Evolutionary conservation across 805 yeast genomes (phyloP).

Genomic region (Starmerella scarabaei): DNA sequence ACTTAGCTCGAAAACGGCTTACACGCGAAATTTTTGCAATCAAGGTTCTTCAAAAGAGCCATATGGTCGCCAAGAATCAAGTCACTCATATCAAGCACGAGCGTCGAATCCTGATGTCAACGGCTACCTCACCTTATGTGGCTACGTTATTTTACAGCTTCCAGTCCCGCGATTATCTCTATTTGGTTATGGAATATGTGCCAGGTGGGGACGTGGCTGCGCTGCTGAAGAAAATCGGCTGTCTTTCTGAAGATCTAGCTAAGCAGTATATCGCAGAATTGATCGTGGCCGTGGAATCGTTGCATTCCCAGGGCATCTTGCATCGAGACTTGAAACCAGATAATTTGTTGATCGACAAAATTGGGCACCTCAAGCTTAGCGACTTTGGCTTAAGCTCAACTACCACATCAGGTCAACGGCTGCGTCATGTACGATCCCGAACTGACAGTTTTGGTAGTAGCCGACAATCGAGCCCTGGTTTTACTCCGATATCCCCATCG

Average conservation of each 20-base stretch:
- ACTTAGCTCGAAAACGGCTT: conserved; percentile 61
- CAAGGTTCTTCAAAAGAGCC: conserved; percentile 78
- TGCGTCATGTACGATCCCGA: background rate
- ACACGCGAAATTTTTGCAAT: conserved; percentile 96
- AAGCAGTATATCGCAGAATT: conserved; percentile 79
- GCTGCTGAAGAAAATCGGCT: conserved; percentile 66
- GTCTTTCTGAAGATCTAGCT: conserved; percentile 71
- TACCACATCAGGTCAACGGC: conserved; percentile 1
- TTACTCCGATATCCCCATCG: background rate
- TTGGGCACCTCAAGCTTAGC: conserved; percentile 83
- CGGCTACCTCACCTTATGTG: conserved; percentile 80
- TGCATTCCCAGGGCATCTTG: conserved; percentile 78
- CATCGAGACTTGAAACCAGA: conserved; percentile 96
- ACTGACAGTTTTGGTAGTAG: conserved; percentile 6
- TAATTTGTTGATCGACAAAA: conserved; percentile 68
- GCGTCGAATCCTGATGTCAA: conserved; percentile 91
- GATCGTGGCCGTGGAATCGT: conserved; percentile 75
- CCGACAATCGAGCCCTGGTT: conserved; percentile 1
- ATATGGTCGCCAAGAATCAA: conserved; percentile 95
- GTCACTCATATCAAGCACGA: conserved; percentile 89
- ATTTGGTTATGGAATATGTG: conserved; percentile 89
- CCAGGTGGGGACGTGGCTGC: conserved; percentile 95
- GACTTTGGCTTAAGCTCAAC: conserved; percentile 65
- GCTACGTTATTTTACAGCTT: conserved; percentile 80
- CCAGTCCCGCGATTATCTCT: conserved; percentile 75